Evolutionary conservation across 805 yeast species (phyloP), one percentile per base, ranked within the genome.

Genomic region (Metschnikowia vanudenii): DNA sequence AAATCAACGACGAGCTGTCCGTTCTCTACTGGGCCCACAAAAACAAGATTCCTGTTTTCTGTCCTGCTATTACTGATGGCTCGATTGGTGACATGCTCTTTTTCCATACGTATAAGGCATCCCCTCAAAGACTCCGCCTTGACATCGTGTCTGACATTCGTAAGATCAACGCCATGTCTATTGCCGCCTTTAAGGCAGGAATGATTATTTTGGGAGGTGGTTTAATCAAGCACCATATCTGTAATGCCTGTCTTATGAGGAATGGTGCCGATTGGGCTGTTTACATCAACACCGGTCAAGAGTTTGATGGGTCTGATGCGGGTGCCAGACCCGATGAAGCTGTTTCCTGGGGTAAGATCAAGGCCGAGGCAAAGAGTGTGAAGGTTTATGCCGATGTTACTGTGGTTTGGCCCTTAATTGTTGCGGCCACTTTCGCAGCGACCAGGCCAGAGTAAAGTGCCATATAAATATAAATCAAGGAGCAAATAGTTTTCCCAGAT

Each of bases 241-340:
- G 96, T 60, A 94, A 94, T 62, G 99, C 99, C 12, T 92, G 98
- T 64, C 75, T 94, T 58, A 94, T 94, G 99, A 85, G 99, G 75
- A 95, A 94, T 60, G 99, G 99, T 60, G 99, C 99, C 18, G 99
- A 94, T 65, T 89, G 84, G 63, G 98, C 99, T 5, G 97, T 94
- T 16, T 94, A 81, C 69, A 92, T 94, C 65, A 94, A 94, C 69
- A 94, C 99, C 13, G 99, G 97, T 39, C 98, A 94, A 71, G 99
- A 94, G 65, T 94, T 90, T 59, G 99, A 94, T 63, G 99, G 99
- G 39, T 88, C 97, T 19, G 99, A 94, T 67, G 98, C 99, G 10
- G 99, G 99, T 54, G 99, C 99, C 5, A 81, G 99, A 65, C 98
- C 98, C 1, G 99, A 94, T 65, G 99, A 94, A 71, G 99, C 99